phyloP scores from a whole-genome alignment of 2,329 filamentous ascomycete genomes.

The Aspergillus sp. region DNA sequence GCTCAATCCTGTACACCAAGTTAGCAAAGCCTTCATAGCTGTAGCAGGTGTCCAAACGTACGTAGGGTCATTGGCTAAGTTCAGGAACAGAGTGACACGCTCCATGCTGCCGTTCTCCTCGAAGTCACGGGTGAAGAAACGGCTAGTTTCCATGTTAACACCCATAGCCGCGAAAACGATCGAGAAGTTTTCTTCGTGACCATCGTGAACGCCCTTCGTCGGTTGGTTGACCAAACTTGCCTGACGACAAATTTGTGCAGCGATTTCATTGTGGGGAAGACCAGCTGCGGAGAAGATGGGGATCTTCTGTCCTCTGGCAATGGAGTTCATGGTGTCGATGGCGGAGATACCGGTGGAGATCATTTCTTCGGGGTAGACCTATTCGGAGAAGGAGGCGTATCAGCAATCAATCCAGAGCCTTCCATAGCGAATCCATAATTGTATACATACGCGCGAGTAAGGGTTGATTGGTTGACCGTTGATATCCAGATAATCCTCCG shows the following conservation, averaged over 20 bases:
- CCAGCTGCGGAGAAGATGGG: slow-evolving; percentile 97
- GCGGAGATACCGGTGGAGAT: slow-evolving; percentile 98
- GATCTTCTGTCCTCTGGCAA: slow-evolving; percentile 98
- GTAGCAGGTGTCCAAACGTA: slow-evolving; percentile 43
- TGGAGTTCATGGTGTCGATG: slow-evolving; percentile 97
- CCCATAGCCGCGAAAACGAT: slow-evolving; percentile 99
- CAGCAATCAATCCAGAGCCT: background rate
- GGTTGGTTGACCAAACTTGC: slow-evolving; percentile 86
- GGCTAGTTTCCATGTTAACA: slow-evolving; percentile 98
- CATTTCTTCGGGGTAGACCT: slow-evolving; percentile 99
- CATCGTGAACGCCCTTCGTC: slow-evolving; percentile 93
- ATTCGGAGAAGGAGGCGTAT: slow-evolving; percentile 1
- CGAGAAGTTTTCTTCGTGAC: slow-evolving; percentile 98
- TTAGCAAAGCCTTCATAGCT: background rate
- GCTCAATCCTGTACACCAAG: slow-evolving; percentile 66
- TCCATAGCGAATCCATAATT: background rate
- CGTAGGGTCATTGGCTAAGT: slow-evolving; percentile 98
- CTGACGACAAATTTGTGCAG: slow-evolving; percentile 96
- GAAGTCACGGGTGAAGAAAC: slow-evolving; percentile 98
- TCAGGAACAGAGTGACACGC: slow-evolving; percentile 93
- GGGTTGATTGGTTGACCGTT: slow-evolving; percentile 99
- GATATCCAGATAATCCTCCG: slow-evolving; percentile 97
- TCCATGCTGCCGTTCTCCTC: slow-evolving; percentile 99
- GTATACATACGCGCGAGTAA: slow-evolving; percentile 68
- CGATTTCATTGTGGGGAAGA: slow-evolving; percentile 99